phyloP scores from a whole-genome alignment of 139 green algal species.

The Mychonastes homosphaera region DNA sequence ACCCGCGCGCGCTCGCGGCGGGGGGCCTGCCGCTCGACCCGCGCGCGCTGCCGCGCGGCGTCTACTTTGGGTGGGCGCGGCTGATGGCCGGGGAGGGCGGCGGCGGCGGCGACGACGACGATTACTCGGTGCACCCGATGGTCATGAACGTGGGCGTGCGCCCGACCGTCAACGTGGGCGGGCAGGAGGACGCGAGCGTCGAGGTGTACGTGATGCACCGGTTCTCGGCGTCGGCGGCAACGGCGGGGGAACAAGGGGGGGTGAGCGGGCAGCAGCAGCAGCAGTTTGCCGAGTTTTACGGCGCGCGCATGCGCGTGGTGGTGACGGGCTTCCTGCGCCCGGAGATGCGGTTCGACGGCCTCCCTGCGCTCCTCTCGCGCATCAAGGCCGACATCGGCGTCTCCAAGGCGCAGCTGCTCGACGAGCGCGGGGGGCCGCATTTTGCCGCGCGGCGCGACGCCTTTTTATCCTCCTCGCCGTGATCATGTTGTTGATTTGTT shows the following conservation, averaged over 20 bases:
- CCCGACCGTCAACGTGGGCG: constrained; percentile 68
- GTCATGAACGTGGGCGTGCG: constrained; percentile 87
- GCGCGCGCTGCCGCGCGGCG: constrained; percentile 35
- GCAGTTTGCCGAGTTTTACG: constrained; percentile 29
- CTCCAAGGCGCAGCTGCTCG: constrained; percentile 23
- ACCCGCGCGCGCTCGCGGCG: constrained; percentile 44
- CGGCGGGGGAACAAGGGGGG: neutral
- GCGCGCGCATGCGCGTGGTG: constrained; percentile 34
- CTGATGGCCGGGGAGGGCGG: constrained; percentile 29
- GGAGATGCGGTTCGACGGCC: constrained; percentile 67
- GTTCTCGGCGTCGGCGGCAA: constrained; percentile 25
- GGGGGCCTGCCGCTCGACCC: constrained; percentile 35
- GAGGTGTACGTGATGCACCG: constrained; percentile 82
- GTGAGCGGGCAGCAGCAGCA: neutral
- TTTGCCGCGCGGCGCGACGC: too few species aligned
- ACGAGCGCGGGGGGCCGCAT: constrained; percentile 1
- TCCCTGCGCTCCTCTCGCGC: constrained; percentile 52
- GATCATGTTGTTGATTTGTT: too few species aligned
- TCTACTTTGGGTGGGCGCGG: constrained; percentile 82
- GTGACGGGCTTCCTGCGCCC: constrained; percentile 66
- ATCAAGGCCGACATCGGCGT: constrained; percentile 67
- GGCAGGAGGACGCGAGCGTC: constrained; percentile 33
- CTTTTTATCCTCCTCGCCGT: too few species aligned
- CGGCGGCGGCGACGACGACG: constrained; percentile 26
- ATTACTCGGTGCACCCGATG: constrained; percentile 72